A percentile compares a stretch with the other conserved stretches of the same genome.
These are phyloP conservation scores for Fusarium newnesense DNA, from an alignment of 2,329 filamentous ascomycete genomes.

Conservation along the genomic window DNA sequence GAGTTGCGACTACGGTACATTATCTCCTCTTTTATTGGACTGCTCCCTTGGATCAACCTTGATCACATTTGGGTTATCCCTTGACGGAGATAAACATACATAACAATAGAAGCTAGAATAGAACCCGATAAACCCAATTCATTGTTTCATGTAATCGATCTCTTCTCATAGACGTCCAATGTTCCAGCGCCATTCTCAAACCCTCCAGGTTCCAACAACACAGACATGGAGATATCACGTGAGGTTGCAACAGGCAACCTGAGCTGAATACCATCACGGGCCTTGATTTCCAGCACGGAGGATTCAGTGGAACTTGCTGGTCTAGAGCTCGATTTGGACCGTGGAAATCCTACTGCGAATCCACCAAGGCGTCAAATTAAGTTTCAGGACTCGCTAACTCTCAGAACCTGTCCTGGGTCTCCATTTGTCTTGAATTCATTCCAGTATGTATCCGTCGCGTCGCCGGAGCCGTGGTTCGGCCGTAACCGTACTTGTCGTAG, in stretches of 20 bases:
- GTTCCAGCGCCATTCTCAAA: neutral
- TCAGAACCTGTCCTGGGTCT: neutral
- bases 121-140: neutral
- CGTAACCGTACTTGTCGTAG: constrained; percentile 13
- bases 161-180: neutral
- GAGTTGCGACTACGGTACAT: neutral
- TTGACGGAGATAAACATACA: neutral
- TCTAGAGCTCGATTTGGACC: constrained; percentile 4
- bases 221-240: constrained; percentile 3
- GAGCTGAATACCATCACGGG: neutral
- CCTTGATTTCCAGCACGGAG: neutral
- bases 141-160: neutral
- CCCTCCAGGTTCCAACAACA: constrained; percentile 6
- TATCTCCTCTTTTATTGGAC: neutral
- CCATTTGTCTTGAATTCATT: constrained; percentile 13
- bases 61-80: neutral
- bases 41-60: neutral
- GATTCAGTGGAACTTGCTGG: neutral
- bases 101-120: neutral
- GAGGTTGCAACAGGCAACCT: neutral
- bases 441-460: constrained; percentile 11
- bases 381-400: constrained; percentile 5
- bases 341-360: constrained; percentile 11
- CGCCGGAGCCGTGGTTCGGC: constrained; percentile 16
- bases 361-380: constrained; percentile 4